A percentile compares a stretch with the other conserved stretches of the same genome.
These are phyloP conservation scores for Sclerotinia trifoliorum DNA, from an alignment of 2,329 filamentous ascomycete species.

Conservation along the genomic window DNA sequence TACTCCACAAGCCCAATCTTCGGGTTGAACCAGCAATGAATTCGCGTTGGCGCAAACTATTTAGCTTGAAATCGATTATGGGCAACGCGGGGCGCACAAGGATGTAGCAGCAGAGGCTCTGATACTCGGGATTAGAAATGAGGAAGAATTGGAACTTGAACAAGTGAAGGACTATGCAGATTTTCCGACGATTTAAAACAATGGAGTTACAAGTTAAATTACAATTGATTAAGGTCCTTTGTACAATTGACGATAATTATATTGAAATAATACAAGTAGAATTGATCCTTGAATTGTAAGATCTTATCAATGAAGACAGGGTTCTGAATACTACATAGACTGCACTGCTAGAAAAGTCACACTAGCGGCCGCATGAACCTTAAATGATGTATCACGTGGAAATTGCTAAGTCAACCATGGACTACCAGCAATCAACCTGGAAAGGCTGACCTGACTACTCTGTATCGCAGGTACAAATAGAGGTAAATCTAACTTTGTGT, in stretches of 20 bases:
- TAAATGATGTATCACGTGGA: background rate
- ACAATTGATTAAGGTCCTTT: background rate
- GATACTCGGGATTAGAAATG: background rate
- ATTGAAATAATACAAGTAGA: background rate
- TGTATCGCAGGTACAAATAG: background rate
- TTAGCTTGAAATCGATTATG: background rate
- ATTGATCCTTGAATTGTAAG: background rate
- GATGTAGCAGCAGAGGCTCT: background rate
- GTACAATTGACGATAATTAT: constrained; percentile 13
- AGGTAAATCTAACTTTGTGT: background rate
- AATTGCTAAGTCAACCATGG: too few relatives aligned
- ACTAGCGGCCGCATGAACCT: constrained; percentile 7
- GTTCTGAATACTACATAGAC: background rate
- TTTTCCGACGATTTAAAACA: background rate
- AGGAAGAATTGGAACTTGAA: background rate
- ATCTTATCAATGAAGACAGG: background rate
- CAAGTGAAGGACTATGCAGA: background rate
- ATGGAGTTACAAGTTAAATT: background rate
- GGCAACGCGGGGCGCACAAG: constrained; percentile 15
- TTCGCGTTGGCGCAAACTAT: constrained; percentile 12
- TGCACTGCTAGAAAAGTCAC: background rate
- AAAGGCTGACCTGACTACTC: too few relatives aligned
- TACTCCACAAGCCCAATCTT: constrained; percentile 3
- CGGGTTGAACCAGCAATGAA: background rate
- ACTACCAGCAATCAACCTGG: too few relatives aligned